Evolutionary conservation across 202 grass and related monocot genomes (phyloP).

Genomic region (Cymbopogon flexuosus): DNA sequence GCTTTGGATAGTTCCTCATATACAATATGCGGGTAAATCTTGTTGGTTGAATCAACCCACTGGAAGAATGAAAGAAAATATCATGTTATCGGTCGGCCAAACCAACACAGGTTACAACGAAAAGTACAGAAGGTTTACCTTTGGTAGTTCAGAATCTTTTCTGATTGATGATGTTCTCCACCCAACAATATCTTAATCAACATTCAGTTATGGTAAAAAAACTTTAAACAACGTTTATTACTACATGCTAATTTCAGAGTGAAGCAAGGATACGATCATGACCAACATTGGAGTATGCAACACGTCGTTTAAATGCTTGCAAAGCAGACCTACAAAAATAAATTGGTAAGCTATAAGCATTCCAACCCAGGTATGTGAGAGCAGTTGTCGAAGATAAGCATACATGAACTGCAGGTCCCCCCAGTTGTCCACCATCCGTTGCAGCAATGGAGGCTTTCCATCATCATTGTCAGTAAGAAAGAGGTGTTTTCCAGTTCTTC

Average conservation of each 20-base stretch:
- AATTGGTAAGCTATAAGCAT: slow-evolving; percentile 31
- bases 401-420: slow-evolving; percentile 80
- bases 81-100: slow-evolving; percentile 26
- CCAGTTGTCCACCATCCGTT: slow-evolving; percentile 81
- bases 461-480: slow-evolving; percentile 79
- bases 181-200: slow-evolving; percentile 85
- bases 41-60: slow-evolving; percentile 55
- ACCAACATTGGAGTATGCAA: slow-evolving; percentile 84
- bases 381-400: slow-evolving; percentile 16
- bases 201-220: slow-evolving; percentile 45
- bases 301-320: slow-evolving; percentile 73
- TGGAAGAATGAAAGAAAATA: slow-evolving; percentile 20
- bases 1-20: slow-evolving; percentile 65
- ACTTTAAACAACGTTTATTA: not conserved
- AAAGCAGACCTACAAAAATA: slow-evolving; percentile 66
- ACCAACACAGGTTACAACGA: slow-evolving; percentile 3
- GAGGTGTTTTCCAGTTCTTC: slow-evolving; percentile 91
- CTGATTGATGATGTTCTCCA: slow-evolving; percentile 99
- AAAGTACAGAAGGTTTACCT: slow-evolving; percentile 39
- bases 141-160: slow-evolving; percentile 70
- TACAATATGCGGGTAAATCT: slow-evolving; percentile 85
- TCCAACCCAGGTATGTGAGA: slow-evolving; percentile 27
- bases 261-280: slow-evolving; percentile 91
- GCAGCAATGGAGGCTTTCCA: slow-evolving; percentile 77
- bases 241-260: slow-evolving; percentile 28